A percentile compares a stretch with the other conserved stretches of the same genome.
Evolutionary conservation across 2,329 filamentous ascomycete genomes (phyloP).

Genomic region (Arachnopeziza araneosa): DNA sequence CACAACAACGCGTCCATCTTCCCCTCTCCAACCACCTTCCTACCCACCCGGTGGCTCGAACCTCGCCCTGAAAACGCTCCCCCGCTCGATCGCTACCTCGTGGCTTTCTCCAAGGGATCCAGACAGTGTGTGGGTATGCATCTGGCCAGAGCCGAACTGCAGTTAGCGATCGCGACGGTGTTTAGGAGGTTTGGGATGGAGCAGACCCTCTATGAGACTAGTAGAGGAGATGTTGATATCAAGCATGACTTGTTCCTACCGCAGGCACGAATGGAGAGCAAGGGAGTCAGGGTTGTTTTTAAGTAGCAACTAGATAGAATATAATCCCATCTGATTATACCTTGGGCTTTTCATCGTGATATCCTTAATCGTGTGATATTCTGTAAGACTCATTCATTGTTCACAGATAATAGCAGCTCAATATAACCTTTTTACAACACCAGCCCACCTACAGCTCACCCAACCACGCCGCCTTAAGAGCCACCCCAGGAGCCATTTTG

Average conservation of each 20-base stretch:
- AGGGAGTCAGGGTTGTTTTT: slow-evolving; percentile 16
- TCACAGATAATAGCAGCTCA: too few relatives aligned
- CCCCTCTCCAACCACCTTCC: slow-evolving; percentile 9
- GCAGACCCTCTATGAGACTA: neutral
- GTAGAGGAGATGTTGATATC: slow-evolving; percentile 14
- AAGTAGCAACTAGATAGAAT: neutral
- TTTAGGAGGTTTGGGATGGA: slow-evolving; percentile 6
- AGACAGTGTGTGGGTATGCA: slow-evolving; percentile 18
- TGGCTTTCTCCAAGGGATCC: slow-evolving; percentile 18
- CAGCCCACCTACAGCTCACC: too few relatives aligned
- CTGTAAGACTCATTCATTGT: too few relatives aligned
- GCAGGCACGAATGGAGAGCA: slow-evolving; percentile 2
- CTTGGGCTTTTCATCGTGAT: too few relatives aligned
- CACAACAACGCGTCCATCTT: slow-evolving; percentile 19
- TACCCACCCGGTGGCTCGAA: slow-evolving; percentile 20
- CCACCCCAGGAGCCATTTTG: too few relatives aligned
- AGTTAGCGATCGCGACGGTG: slow-evolving; percentile 6
- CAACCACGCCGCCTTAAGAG: too few relatives aligned
- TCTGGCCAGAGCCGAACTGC: slow-evolving; percentile 21
- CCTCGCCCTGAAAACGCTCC: slow-evolving; percentile 3
- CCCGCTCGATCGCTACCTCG: slow-evolving; percentile 17
- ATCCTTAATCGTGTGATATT: too few relatives aligned
- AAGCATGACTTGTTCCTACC: slow-evolving; percentile 18
- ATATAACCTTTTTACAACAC: too few relatives aligned
- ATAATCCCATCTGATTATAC: too few relatives aligned